A percentile compares a stretch with the other conserved stretches of the same genome.
Conservation (phyloP, 176 grass and related monocot genomes). For the Pontederia crassipes region DNA sequence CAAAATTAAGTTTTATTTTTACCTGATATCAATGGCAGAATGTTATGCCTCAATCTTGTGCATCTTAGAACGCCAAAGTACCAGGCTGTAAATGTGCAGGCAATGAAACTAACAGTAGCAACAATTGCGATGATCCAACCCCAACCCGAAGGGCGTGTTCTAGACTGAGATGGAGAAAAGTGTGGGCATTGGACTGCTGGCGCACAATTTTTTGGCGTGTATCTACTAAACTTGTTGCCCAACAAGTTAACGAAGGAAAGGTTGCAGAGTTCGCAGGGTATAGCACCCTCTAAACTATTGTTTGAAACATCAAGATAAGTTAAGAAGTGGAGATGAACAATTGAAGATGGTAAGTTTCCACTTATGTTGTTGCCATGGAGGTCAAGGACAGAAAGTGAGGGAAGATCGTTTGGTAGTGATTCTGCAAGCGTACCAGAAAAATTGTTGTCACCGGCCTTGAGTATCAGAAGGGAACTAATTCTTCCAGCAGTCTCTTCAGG, state of each 20-base stretch:
- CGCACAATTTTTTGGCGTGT: conserved; percentile 45
- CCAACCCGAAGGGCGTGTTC: conserved; percentile 30
- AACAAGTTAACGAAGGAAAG: conserved; percentile 74
- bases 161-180: conserved; percentile 27
- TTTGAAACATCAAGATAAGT: conserved; percentile 79
- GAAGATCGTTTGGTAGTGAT: conserved; percentile 54
- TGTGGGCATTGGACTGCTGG: conserved; percentile 24
- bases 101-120: conserved; percentile 19
- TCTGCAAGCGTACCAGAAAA: conserved; percentile 51
- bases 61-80: conserved; percentile 35
- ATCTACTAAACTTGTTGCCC: conserved; percentile 42
- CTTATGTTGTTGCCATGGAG: conserved; percentile 73
- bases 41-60: conserved; percentile 35
- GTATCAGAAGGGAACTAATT: conserved; percentile 48
- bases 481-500: conserved; percentile 19
- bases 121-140: conserved; percentile 18
- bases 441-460: conserved; percentile 75
- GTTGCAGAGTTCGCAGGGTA: conserved; percentile 69
- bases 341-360: conserved; percentile 52
- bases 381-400: conserved; percentile 64
- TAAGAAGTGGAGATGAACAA: conserved; percentile 53
- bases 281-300: conserved; percentile 54
- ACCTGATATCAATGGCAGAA: conserved; percentile 26
- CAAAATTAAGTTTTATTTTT: conserved; percentile 22
- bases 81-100: neutral